A percentile compares a stretch with the other conserved stretches of the same genome.
Conservation (phyloP, 768 basidiomycete species). For the Pulveroboletus sp. region DNA sequence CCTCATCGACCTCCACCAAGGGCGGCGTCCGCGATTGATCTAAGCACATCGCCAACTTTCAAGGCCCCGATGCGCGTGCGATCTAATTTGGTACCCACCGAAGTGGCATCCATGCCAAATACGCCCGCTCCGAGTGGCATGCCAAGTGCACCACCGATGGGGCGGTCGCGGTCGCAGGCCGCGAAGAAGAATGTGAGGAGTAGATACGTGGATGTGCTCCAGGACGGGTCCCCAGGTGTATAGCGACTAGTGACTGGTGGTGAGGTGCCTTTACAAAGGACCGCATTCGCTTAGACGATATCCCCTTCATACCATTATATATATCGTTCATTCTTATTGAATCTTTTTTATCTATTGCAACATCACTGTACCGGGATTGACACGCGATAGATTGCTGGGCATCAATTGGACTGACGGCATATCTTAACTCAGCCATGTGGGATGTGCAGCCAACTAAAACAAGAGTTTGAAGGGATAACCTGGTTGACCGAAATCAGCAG, state of each 20-base stretch:
- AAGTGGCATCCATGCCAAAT: slow-evolving; percentile 33
- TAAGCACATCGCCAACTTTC: slow-evolving; percentile 48
- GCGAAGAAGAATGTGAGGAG: slow-evolving; percentile 75
- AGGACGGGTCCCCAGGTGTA: slow-evolving; percentile 33
- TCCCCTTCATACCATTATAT: slow-evolving; percentile 15
- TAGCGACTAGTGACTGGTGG: too few species aligned
- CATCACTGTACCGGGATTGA: slow-evolving; percentile 1
- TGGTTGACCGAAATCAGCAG: slow-evolving; percentile 24
- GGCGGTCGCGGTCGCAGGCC: slow-evolving; percentile 48
- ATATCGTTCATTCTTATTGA: slow-evolving; percentile 15
- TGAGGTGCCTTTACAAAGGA: background rate
- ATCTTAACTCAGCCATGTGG: background rate
- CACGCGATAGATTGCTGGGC: background rate
- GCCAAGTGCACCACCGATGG: slow-evolving; percentile 37
- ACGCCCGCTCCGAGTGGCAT: slow-evolving; percentile 25
- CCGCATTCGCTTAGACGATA: background rate
- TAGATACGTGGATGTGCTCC: slow-evolving; percentile 90
- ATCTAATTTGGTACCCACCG: slow-evolving; percentile 59
- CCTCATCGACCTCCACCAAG: slow-evolving; percentile 34
- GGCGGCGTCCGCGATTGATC: slow-evolving; percentile 62
- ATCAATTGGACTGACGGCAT: background rate
- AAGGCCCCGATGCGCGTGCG: slow-evolving; percentile 55
- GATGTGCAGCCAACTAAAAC: slow-evolving; percentile 38
- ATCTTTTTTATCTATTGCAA: slow-evolving; percentile 22
- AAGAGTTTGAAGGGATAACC: slow-evolving; percentile 82